These are phyloP conservation scores for Boletales sp. DNA, from an alignment of 768 basidiomycete genomes.

Conservation along the genomic window DNA sequence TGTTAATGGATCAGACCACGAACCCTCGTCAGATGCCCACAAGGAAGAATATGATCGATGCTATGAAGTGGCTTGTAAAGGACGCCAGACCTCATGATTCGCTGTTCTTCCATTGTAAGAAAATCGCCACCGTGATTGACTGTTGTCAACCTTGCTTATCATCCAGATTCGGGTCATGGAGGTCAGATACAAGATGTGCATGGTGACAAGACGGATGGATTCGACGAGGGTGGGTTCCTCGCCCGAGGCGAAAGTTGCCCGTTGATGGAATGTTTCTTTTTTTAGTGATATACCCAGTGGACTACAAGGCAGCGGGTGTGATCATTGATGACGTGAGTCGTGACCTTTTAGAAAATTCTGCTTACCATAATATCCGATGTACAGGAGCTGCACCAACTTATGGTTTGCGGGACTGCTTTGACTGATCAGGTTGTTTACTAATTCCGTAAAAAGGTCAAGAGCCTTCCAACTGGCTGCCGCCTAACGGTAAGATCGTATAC, in stretches of 20 bases:
- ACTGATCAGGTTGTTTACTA: neutral
- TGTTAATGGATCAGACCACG: conserved; percentile 47
- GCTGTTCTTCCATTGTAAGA: conserved; percentile 68
- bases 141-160: neutral
- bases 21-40: conserved; percentile 48
- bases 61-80: conserved; percentile 64
- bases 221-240: conserved; percentile 60
- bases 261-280: neutral
- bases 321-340: conserved; percentile 72
- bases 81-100: conserved; percentile 69
- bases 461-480: conserved; percentile 64
- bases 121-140: neutral
- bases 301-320: conserved; percentile 70
- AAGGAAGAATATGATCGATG: conserved; percentile 50
- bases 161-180: conserved; percentile 88
- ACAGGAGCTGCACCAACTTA: conserved; percentile 40
- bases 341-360: neutral
- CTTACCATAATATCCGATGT: neutral
- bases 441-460: conserved; percentile 34
- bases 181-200: conserved; percentile 78
- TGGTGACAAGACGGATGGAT: conserved; percentile 78
- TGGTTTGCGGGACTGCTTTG: conserved; percentile 26
- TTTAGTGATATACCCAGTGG: conserved; percentile 83
- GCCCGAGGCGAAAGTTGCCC: neutral
- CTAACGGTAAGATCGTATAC: conserved; percentile 43